These are phyloP conservation scores for Phytophthora palmivora DNA, from an alignment of 352 stramenopile species.

Conservation along the genomic window DNA sequence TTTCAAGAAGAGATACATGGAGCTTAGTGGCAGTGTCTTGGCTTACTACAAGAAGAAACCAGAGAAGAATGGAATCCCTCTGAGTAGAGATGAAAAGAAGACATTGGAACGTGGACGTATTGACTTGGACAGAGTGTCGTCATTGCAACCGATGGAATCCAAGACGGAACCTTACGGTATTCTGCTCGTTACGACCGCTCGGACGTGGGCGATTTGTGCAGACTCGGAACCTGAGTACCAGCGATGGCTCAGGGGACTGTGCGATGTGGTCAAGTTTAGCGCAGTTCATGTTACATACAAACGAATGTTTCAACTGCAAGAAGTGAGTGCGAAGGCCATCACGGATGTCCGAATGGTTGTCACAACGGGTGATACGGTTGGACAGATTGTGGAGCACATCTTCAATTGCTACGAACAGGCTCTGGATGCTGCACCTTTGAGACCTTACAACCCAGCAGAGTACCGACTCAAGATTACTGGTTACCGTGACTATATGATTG, in stretches of 20 bases:
- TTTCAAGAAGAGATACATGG: slow-evolving; percentile 88
- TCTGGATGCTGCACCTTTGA: slow-evolving; percentile 74
- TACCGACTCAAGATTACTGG: slow-evolving; percentile 89
- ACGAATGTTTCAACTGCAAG: slow-evolving; percentile 84
- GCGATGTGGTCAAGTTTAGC: slow-evolving; percentile 80
- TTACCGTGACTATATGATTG: slow-evolving; percentile 88
- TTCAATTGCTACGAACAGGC: slow-evolving; percentile 90
- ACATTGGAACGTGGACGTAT: slow-evolving; percentile 74
- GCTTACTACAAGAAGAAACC: slow-evolving; percentile 91
- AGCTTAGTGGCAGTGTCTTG: slow-evolving; percentile 73
- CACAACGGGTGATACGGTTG: slow-evolving; percentile 81
- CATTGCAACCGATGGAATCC: slow-evolving; percentile 75
- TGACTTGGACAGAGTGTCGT: slow-evolving; percentile 83
- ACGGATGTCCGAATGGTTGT: slow-evolving; percentile 90
- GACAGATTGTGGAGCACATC: slow-evolving; percentile 89
- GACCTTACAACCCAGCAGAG: slow-evolving; percentile 80
- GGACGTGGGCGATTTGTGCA: slow-evolving; percentile 80
- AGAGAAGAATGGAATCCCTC: slow-evolving; percentile 76
- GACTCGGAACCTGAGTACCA: slow-evolving; percentile 81
- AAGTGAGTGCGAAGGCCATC: slow-evolving; percentile 85
- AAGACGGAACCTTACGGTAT: slow-evolving; percentile 79
- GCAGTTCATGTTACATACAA: slow-evolving; percentile 84
- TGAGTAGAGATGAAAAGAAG: slow-evolving; percentile 80
- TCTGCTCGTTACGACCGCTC: slow-evolving; percentile 75
- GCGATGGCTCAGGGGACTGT: slow-evolving; percentile 84